Percentiles rank a stretch among this genome's conserved stretches.
Conservation (phyloP, 2,329 filamentous ascomycete species). For the Pezicula radicicola region DNA sequence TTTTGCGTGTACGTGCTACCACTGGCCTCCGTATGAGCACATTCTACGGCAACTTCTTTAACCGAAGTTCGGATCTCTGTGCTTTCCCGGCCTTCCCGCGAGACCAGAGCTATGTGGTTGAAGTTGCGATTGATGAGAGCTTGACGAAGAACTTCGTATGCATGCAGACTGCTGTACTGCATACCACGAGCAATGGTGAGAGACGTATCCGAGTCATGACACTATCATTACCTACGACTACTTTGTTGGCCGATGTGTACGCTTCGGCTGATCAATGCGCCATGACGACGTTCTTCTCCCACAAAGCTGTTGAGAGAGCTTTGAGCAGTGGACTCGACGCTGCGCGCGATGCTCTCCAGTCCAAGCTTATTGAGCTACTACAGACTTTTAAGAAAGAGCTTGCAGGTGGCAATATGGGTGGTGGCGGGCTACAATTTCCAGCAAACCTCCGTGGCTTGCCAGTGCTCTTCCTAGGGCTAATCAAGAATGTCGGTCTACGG, state of each 20-base stretch:
- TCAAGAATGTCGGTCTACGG: slow-evolving; percentile 92
- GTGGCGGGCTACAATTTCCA: slow-evolving; percentile 87
- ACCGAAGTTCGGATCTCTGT: slow-evolving; percentile 93
- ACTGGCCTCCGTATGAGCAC: slow-evolving; percentile 95
- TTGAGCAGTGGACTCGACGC: slow-evolving; percentile 84
- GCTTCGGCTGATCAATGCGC: slow-evolving; percentile 93
- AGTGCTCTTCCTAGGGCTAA: slow-evolving; percentile 86
- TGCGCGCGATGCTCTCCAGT: slow-evolving; percentile 84
- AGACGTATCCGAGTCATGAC: slow-evolving; percentile 93
- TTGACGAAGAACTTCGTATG: slow-evolving; percentile 89
- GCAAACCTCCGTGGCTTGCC: slow-evolving; percentile 87
- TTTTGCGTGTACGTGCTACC: slow-evolving; percentile 90
- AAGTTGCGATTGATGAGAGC: slow-evolving; percentile 96
- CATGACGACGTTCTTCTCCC: slow-evolving; percentile 90
- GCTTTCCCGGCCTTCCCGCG: slow-evolving; percentile 97
- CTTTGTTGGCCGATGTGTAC: slow-evolving; percentile 86
- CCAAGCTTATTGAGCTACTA: slow-evolving; percentile 87
- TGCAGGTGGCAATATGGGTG: slow-evolving; percentile 92
- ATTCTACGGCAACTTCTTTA: slow-evolving; percentile 99
- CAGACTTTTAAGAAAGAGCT: slow-evolving; percentile 97
- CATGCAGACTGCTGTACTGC: slow-evolving; percentile 89
- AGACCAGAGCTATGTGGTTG: slow-evolving; percentile 96
- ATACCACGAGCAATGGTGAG: slow-evolving; percentile 97
- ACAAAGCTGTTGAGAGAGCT: slow-evolving; percentile 93
- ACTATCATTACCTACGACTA: slow-evolving; percentile 86